A percentile compares a stretch with the other conserved stretches of the same genome.
Conservation (phyloP, 2,329 filamentous ascomycete genomes). For the Ophiostoma tasmaniense region DNA sequence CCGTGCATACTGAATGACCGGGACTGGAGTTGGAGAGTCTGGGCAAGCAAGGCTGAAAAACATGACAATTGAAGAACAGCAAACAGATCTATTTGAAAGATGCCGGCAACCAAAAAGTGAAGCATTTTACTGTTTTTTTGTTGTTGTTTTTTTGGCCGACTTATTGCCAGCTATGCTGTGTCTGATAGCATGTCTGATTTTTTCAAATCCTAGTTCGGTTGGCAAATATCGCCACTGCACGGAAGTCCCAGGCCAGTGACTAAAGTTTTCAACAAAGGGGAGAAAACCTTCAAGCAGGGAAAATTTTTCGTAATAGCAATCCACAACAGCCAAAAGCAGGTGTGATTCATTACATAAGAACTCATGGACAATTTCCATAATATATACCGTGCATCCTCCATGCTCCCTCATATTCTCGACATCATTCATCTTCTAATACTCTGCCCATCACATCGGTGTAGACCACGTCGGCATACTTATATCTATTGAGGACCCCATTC, state of each 20-base stretch:
- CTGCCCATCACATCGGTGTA: neutral
- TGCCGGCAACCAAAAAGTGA: neutral
- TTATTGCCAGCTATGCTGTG: neutral
- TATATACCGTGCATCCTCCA: neutral
- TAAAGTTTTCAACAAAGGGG: slow-evolving; percentile 10
- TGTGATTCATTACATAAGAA: slow-evolving; percentile 1
- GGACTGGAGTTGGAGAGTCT: neutral
- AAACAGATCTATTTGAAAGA: neutral
- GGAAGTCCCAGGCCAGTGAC: slow-evolving; percentile 10
- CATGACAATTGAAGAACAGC: neutral
- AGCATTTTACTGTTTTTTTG: neutral
- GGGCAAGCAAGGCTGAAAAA: neutral
- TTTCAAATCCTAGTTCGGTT: neutral
- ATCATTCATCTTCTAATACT: neutral
- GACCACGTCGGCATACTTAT: neutral
- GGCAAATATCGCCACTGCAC: slow-evolving; percentile 7
- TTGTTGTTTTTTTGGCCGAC: neutral
- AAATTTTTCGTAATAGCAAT: slow-evolving; percentile 7
- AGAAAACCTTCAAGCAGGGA: neutral
- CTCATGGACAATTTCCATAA: neutral
- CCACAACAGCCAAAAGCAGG: neutral
- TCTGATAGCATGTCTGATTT: neutral
- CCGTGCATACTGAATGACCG: neutral
- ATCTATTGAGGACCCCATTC: neutral
- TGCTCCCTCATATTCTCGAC: neutral